Evolutionary conservation across 768 basidiomycete genomes (phyloP).

Genomic region (Phylloporus arenicola): DNA sequence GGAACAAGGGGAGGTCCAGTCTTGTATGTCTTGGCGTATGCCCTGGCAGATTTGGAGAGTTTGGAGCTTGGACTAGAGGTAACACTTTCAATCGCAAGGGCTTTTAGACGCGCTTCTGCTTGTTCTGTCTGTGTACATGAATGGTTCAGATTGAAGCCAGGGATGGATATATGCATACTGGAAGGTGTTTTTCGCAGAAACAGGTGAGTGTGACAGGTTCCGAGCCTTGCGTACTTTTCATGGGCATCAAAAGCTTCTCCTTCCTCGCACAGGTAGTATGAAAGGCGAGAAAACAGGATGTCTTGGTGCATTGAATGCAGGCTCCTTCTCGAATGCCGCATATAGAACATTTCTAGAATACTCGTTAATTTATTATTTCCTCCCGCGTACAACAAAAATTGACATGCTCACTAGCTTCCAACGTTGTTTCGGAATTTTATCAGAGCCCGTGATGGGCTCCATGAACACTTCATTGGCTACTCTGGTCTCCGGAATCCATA

Average conservation of each 20-base stretch:
- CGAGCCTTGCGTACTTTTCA: constrained; percentile 75
- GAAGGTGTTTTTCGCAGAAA: constrained; percentile 88
- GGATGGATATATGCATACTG: constrained; percentile 45
- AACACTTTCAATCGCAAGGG: constrained; percentile 42
- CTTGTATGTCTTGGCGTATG: constrained; percentile 88
- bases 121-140: constrained; percentile 53
- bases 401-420: constrained; percentile 80
- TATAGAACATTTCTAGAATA: constrained; percentile 52
- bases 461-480: constrained; percentile 95
- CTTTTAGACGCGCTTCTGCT: constrained; percentile 54
- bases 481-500: constrained; percentile 93
- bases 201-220: constrained; percentile 71
- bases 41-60: constrained; percentile 75
- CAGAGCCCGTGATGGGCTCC: constrained; percentile 93
- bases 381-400: not conserved
- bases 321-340: constrained; percentile 67
- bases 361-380: constrained; percentile 7
- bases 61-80: constrained; percentile 38
- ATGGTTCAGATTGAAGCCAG: not conserved
- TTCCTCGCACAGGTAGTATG: constrained; percentile 92
- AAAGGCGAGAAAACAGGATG: constrained; percentile 87
- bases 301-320: constrained; percentile 93
- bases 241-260: constrained; percentile 77
- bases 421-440: constrained; percentile 80
- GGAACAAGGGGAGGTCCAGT: constrained; percentile 93